Conservation (phyloP, 116 monocot species). For the Zostera marina region DNA sequence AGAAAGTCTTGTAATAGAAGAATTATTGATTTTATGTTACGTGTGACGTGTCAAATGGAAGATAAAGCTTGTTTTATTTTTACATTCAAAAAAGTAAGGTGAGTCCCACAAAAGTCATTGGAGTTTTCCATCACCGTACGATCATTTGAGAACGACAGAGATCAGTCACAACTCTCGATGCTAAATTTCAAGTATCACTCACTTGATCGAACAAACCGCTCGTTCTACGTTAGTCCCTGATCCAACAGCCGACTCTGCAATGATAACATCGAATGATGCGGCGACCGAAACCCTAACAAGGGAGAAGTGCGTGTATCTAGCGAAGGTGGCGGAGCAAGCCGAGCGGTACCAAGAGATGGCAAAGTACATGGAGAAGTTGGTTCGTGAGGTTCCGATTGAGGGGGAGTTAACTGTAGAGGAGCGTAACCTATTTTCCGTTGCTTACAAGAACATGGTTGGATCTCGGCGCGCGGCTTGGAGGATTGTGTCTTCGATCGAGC, state of each 20-base stretch:
- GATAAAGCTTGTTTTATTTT: too few relatives aligned
- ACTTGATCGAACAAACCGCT: too few relatives aligned
- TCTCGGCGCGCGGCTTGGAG: slow-evolving; percentile 31
- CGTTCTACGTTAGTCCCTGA: too few relatives aligned
- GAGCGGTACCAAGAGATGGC: slow-evolving; percentile 12
- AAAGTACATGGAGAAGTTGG: slow-evolving; percentile 10
- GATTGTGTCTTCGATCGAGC: slow-evolving; percentile 34
- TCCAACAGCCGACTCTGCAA: not conserved
- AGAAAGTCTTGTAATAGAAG: too few relatives aligned
- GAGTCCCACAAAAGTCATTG: too few relatives aligned
- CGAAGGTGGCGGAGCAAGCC: slow-evolving; percentile 14
- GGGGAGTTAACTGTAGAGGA: slow-evolving; percentile 22
- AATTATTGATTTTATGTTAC: too few relatives aligned
- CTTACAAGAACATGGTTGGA: slow-evolving; percentile 42
- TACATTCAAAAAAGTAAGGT: too few relatives aligned
- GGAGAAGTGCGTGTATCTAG: slow-evolving; percentile 12
- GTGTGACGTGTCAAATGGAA: too few relatives aligned
- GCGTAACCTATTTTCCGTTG: slow-evolving; percentile 35
- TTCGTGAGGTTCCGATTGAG: not conserved
- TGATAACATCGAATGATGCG: not conserved
- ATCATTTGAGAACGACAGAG: too few relatives aligned
- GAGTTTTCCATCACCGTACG: too few relatives aligned
- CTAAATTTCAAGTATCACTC: too few relatives aligned
- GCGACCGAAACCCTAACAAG: slow-evolving; percentile 4
- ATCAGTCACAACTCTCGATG: too few relatives aligned